Evolutionary conservation across 1,284 basidiomycete species (phyloP), one percentile per base, ranked within the genome.

Genomic region (Polyporus tsugae): DNA sequence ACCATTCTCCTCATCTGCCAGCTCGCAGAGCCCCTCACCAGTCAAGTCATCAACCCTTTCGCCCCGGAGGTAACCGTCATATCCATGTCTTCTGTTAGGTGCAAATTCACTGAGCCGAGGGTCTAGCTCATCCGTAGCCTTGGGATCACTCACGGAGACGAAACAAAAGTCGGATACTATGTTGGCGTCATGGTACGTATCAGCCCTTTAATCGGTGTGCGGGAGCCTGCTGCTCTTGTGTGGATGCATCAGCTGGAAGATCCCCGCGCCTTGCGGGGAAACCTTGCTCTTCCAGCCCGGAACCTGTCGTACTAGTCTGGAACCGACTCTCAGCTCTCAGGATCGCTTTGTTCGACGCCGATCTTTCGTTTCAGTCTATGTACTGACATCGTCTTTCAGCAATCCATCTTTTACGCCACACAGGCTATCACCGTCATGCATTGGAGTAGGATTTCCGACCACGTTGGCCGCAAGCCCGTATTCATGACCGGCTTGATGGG

Each of bases 401-500:
- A 92, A 85, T 92, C 91, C 9, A 78, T 91, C 33, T 93, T 93
- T 81, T 92, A 89, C 73, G 80, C 90, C 55, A 87, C 89, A 6
- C 89, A 93, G 79, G 90, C 92, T 0, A 73, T 87, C 65, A 91
- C 90, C 19, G 87, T 91, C 19, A 80, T 93, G 55, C 87, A 92
- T 67, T 94, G 92, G 91, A 90, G 90, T 75, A 87, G 89, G 29
- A 73, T 89, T 15, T 93, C 92, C 7, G 93, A 94, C 75, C 82
- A 84, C 58, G 79, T 93, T 44, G 92, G 92, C 35, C 87, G 92
- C 39, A 90, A 89, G 70, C 92, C 92, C 6, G 86, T 94, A 53
- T 85, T 94, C 69, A 81, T 94, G 64, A 80, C 81, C 3, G 92
- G 93, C 3, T 77, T 93, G 1, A 79, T 86, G 25, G 93, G 93